Evolutionary conservation across 768 basidiomycete species (phyloP).

Genomic region (Serendipita sp.): DNA sequence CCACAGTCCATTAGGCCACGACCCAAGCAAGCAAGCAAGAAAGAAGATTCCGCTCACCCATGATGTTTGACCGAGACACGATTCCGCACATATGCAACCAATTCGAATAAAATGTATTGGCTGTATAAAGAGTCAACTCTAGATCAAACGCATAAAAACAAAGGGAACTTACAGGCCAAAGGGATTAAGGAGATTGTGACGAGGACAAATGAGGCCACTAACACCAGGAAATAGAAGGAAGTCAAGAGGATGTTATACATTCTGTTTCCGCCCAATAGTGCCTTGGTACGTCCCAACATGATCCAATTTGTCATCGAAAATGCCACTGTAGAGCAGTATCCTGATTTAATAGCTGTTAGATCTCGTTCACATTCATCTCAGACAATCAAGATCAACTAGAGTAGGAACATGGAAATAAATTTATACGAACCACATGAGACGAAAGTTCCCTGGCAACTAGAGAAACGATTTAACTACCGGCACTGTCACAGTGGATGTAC

Average conservation of each 20-base stretch:
- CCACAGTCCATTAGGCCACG: too few species aligned
- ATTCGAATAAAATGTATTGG: neutral
- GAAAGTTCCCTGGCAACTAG: neutral
- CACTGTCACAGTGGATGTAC: too few species aligned
- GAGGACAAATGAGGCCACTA: neutral
- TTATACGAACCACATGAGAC: neutral
- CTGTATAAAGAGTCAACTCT: too few species aligned
- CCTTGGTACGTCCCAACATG: neutral
- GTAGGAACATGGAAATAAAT: neutral
- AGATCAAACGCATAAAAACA: too few species aligned
- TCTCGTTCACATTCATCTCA: too few species aligned
- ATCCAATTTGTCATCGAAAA: neutral
- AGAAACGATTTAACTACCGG: neutral
- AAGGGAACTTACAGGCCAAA: too few species aligned
- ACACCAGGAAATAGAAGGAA: neutral
- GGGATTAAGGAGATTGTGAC: neutral
- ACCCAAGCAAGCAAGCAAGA: too few species aligned
- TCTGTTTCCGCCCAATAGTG: neutral
- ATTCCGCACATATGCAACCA: neutral
- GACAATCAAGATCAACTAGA: too few species aligned
- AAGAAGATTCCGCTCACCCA: neutral
- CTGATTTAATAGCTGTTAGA: too few species aligned
- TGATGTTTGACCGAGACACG: neutral
- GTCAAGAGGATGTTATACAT: neutral
- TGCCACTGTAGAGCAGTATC: neutral